A percentile compares a stretch with the other conserved stretches of the same genome.
Conservation (phyloP, 768 basidiomycete species). For the Tubosaeta brunneosetosa region DNA sequence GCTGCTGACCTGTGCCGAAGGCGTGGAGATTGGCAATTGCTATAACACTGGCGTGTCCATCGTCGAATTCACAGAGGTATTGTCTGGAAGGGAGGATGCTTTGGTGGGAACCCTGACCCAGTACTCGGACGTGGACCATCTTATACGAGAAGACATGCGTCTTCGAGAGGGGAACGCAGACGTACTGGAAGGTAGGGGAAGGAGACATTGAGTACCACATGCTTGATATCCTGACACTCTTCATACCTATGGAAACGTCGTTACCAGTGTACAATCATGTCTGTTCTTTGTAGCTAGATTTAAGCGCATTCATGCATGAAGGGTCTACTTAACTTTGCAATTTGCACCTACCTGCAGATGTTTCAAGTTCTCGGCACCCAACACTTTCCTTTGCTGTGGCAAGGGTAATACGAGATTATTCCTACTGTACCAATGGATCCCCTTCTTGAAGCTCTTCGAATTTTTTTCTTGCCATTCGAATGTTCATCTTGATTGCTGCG, state of each 20-base stretch:
- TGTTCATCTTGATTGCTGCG: conserved; percentile 82
- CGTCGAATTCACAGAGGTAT: conserved; percentile 46
- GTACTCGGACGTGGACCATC: conserved; percentile 55
- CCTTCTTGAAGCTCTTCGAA: conserved; percentile 89
- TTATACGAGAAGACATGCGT: conserved; percentile 29
- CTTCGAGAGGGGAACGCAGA: conserved; percentile 52
- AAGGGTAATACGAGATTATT: neutral
- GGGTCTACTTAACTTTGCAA: neutral
- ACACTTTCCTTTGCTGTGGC: neutral
- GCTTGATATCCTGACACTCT: conserved; percentile 9
- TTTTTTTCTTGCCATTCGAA: conserved; percentile 78
- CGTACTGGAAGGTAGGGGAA: conserved; percentile 21
- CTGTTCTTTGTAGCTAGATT: neutral
- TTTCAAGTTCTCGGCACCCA: neutral
- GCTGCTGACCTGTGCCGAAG: conserved; percentile 33
- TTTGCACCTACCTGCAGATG: neutral
- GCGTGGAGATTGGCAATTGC: conserved; percentile 22
- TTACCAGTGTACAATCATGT: neutral
- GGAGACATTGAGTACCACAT: neutral
- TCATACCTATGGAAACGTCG: conserved; percentile 6
- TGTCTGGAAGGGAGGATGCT: conserved; percentile 4
- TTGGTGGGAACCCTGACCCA: conserved; percentile 40
- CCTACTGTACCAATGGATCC: conserved; percentile 45
- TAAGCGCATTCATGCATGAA: neutral
- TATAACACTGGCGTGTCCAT: conserved; percentile 42